A percentile compares a stretch with the other conserved stretches of the same genome.
phyloP scores from a whole-genome alignment of 2,329 filamentous ascomycete genomes.

The Trichoderma koningiopsis region DNA sequence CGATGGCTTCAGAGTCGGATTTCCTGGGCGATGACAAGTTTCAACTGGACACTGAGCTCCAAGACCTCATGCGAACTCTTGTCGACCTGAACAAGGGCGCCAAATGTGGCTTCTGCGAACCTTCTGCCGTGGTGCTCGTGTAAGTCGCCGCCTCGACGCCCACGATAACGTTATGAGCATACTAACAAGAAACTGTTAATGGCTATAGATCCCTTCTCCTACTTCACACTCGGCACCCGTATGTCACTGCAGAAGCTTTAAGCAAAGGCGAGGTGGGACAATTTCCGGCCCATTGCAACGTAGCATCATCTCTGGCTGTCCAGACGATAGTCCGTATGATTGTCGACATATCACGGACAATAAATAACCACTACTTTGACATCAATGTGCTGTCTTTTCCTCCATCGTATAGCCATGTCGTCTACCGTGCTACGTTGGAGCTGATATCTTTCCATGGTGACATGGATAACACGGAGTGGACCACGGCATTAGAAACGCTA shows the following conservation, averaged over 20 bases:
- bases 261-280: neutral
- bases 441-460: conserved; percentile 15
- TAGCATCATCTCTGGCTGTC: neutral
- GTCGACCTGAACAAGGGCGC: neutral
- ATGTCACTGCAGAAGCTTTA: neutral
- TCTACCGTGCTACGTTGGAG: conserved; percentile 14
- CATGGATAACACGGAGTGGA: conserved; percentile 17
- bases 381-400: conserved; percentile 7
- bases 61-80: conserved; percentile 3
- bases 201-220: neutral
- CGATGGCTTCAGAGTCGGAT: neutral
- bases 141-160: neutral
- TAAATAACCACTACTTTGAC: conserved; percentile 3
- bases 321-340: conserved; percentile 18
- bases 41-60: conserved; percentile 1
- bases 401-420: conserved; percentile 16
- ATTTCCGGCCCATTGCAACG: neutral
- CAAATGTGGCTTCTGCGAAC: conserved; percentile 12
- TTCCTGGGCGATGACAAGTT: neutral
- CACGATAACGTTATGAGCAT: too few relatives aligned
- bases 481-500: neutral
- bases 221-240: neutral
- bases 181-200: neutral
- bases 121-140: conserved; percentile 8
- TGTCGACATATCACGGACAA: conserved; percentile 10